Conservation (phyloP, 2,329 filamentous ascomycete species). For the Penicillium sclerotiorum region DNA sequence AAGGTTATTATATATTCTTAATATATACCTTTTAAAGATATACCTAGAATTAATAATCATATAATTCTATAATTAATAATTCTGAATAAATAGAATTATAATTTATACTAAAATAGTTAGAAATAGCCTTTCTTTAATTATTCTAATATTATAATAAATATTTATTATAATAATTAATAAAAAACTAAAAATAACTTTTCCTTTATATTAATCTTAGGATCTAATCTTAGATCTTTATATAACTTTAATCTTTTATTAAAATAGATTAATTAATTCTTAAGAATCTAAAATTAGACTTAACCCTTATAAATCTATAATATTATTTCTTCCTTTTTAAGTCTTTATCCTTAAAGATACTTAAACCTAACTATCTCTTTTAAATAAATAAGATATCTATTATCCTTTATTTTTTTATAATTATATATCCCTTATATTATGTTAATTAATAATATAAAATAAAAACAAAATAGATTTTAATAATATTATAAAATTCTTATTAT, state of each 20-base stretch:
- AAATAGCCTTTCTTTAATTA: too few species aligned
- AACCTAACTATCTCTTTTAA: neutral
- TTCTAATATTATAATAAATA: neutral
- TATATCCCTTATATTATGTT: neutral
- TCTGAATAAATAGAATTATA: too few species aligned
- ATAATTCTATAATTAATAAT: neutral
- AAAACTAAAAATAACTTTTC: neutral
- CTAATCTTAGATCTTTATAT: neutral
- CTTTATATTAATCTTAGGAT: neutral
- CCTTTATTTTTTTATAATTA: neutral
- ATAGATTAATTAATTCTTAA: too few species aligned
- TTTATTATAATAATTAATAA: neutral
- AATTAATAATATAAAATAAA: neutral
- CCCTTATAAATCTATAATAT: too few species aligned
- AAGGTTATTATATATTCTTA: neutral
- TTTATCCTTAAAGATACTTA: too few species aligned
- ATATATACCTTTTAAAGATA: neutral
- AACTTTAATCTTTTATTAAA: too few species aligned
- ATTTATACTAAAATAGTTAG: too few species aligned
- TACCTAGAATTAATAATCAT: neutral
- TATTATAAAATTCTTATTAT: too few species aligned
- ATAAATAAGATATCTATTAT: neutral
- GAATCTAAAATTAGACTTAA: too few species aligned
- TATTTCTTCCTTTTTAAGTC: too few species aligned
- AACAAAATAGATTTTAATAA: neutral